Evolutionary conservation across 2,329 filamentous ascomycete genomes (phyloP), one percentile per base, ranked within the genome.

Genomic region (Phialophora chinensis): DNA sequence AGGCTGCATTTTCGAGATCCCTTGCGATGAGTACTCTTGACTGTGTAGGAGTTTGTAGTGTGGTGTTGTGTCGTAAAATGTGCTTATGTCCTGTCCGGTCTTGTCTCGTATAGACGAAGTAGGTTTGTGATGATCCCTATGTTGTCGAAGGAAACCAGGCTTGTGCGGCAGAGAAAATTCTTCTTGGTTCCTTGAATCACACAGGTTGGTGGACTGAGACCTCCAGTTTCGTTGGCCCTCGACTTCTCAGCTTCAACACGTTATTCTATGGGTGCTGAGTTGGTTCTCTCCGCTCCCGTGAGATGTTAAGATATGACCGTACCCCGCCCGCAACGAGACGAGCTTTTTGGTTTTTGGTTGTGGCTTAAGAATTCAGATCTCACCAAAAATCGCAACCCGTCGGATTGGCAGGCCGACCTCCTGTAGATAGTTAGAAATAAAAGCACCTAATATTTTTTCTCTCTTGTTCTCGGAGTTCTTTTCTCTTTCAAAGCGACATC

Each of bases 361-460:
- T 6, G 38, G 12, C 17, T 17, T 6, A 6, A 14, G 5, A 14
- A 42, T 17, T 17, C 38, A 42, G 14, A 14, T 17, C 5, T 44
- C 38, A 44, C 38, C 38, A 20, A 44, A n/a, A 55, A 55, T 55
- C 29, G 27, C n/a, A 35, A 55, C 11, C 8, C 29, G 58, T 70
- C 68, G 66, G 68, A 68, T 70, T 70, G 68, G 68, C 68, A 70
- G 68, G 68, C 68, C 68, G 68, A 70, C 65, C 27, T 68, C 68
- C 68, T 68, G 68, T 70, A 70, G 61, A 68, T 70, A 70, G 68
- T 70, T 70, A 66, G 68, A 66, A 70, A 47, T 25, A 61, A 50
- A 60, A 53, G 44, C 27, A 52, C 44, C 27, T 5, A 6, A 25
- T 10, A 60, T 47, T 47, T 20, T 31, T 20, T 23, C 20, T 23